phyloP scores from a whole-genome alignment of 164 flowering plant species.

The Chimonanthus praecox region DNA sequence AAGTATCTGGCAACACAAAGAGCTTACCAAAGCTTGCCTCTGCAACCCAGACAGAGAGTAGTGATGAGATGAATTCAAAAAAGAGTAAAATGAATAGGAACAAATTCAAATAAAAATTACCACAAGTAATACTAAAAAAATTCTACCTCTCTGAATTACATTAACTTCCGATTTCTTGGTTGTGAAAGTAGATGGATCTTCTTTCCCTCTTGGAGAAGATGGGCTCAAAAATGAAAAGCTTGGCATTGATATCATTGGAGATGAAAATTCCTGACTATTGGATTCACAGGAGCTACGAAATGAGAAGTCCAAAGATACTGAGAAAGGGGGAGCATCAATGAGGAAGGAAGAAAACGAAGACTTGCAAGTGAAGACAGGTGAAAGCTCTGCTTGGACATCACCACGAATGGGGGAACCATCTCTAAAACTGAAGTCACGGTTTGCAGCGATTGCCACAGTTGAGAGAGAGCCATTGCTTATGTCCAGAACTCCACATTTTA shows the following conservation, averaged over 20 bases:
- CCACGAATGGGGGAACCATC: slow-evolving; percentile 28
- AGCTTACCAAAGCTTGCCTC: slow-evolving; percentile 33
- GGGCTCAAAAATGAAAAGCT: slow-evolving; percentile 76
- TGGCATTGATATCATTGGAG: slow-evolving; percentile 57
- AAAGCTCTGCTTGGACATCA: slow-evolving; percentile 25
- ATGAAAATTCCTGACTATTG: slow-evolving; percentile 29
- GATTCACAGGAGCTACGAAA: slow-evolving; percentile 44
- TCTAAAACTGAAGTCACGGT: slow-evolving; percentile 52
- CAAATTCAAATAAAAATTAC: background rate
- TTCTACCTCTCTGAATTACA: slow-evolving; percentile 39
- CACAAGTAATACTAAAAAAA: background rate
- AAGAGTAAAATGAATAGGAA: background rate
- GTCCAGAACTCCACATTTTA: slow-evolving; percentile 17
- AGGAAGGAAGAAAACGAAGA: slow-evolving; percentile 74
- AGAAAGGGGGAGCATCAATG: slow-evolving; percentile 29
- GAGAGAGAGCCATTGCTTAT: slow-evolving; percentile 27
- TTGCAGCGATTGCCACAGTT: slow-evolving; percentile 31
- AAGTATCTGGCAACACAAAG: slow-evolving; percentile 23
- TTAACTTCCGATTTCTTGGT: slow-evolving; percentile 19
- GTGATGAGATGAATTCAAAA: background rate
- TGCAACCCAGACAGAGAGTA: slow-evolving; percentile 20
- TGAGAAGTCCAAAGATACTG: slow-evolving; percentile 47
- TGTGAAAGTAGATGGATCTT: slow-evolving; percentile 15
- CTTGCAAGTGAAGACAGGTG: slow-evolving; percentile 57
- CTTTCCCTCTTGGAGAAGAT: slow-evolving; percentile 24